phyloP scores from a whole-genome alignment of 192 early-diverging fungal genomes.

The Thoreauomyces humboldtii region DNA sequence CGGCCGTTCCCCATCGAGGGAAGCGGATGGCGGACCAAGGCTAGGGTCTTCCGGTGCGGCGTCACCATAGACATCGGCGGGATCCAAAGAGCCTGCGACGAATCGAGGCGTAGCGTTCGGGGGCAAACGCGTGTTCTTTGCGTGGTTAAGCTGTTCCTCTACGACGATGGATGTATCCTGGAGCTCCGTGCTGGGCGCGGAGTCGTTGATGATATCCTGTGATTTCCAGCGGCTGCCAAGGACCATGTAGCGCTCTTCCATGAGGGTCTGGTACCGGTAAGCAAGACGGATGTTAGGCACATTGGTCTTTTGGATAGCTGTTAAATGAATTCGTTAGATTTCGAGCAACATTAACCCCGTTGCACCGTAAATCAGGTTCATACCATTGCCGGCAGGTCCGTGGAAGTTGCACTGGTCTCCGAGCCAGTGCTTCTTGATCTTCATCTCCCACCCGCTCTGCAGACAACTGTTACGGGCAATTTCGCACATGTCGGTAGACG shows the following conservation, averaged over 20 bases:
- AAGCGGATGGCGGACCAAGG: too few relatives aligned
- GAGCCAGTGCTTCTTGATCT: slow-evolving; percentile 88
- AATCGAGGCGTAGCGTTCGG: slow-evolving; percentile 2
- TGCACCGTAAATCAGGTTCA: too few relatives aligned
- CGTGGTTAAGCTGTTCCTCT: slow-evolving; percentile 4
- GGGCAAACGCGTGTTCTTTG: not conserved
- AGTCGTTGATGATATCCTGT: slow-evolving; percentile 6
- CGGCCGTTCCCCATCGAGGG: not conserved
- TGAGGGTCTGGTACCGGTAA: slow-evolving; percentile 81
- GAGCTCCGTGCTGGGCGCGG: slow-evolving; percentile 26
- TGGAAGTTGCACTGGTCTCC: slow-evolving; percentile 73
- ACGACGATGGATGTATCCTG: slow-evolving; percentile 25
- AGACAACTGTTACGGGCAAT: slow-evolving; percentile 85
- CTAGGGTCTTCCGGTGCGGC: too few relatives aligned
- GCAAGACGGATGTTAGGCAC: slow-evolving; percentile 83
- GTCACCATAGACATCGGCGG: not conserved
- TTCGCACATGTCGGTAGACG: slow-evolving; percentile 92
- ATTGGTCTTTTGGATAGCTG: slow-evolving; percentile 87
- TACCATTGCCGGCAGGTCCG: slow-evolving; percentile 71
- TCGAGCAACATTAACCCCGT: too few relatives aligned
- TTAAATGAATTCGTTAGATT: not conserved
- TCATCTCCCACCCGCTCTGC: slow-evolving; percentile 87
- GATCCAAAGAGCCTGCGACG: slow-evolving; percentile 2
- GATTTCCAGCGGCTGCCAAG: slow-evolving; percentile 34
- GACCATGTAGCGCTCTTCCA: slow-evolving; percentile 73